phyloP scores from a whole-genome alignment of 805 yeast genomes.

The Nematodospora valgi region DNA sequence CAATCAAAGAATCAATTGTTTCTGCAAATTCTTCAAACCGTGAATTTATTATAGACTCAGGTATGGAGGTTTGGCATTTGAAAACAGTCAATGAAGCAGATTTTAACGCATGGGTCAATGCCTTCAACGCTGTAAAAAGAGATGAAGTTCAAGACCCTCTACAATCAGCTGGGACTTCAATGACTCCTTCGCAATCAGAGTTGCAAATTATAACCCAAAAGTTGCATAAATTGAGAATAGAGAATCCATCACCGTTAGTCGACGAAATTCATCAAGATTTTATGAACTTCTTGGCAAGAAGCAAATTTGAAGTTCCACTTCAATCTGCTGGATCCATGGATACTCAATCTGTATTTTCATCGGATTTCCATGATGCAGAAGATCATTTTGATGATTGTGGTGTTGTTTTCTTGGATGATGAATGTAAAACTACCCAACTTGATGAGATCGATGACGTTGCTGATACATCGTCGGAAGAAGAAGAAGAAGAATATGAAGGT shows the following conservation, averaged over 20 bases:
- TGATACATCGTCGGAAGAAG: slow-evolving; percentile 15
- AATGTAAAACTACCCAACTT: slow-evolving; percentile 7
- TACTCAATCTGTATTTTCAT: slow-evolving; percentile 25
- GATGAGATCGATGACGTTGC: slow-evolving; percentile 19
- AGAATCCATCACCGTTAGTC: slow-evolving; percentile 9
- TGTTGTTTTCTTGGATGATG: slow-evolving; percentile 38
- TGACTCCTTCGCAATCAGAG: slow-evolving; percentile 8
- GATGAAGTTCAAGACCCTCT: slow-evolving; percentile 1
- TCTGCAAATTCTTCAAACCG: slow-evolving; percentile 67
- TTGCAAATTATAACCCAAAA: slow-evolving; percentile 20
- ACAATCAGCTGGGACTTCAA: slow-evolving; percentile 1
- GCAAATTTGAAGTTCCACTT: slow-evolving; percentile 10
- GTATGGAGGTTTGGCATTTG: slow-evolving; percentile 90
- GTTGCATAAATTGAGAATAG: slow-evolving; percentile 16
- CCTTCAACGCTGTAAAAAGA: slow-evolving; percentile 57
- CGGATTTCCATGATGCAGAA: slow-evolving; percentile 57
- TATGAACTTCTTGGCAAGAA: slow-evolving; percentile 13
- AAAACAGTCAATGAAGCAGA: slow-evolving; percentile 64
- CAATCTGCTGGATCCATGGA: slow-evolving; percentile 16
- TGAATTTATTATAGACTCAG: slow-evolving; percentile 84
- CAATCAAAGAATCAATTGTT: slow-evolving; percentile 75
- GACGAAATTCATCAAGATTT: slow-evolving; percentile 19
- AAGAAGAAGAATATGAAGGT: slow-evolving; percentile 8
- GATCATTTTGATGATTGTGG: slow-evolving; percentile 59
- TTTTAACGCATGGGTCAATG: slow-evolving; percentile 80